Conservation (phyloP, 345 rosid species). For the Corchorus olitorius region DNA sequence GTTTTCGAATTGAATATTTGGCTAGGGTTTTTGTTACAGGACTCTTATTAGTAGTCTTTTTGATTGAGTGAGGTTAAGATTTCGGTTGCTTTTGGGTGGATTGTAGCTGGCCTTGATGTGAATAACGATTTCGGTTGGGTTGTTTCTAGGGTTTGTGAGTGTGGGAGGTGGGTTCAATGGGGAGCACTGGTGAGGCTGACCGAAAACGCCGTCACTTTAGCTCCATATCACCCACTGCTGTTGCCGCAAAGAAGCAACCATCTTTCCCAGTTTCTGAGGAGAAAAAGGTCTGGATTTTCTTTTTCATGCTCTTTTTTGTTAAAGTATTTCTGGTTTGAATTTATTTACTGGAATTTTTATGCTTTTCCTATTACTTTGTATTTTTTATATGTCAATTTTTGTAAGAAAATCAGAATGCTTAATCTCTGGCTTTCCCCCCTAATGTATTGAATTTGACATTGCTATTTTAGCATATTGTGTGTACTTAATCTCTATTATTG, state of each 20-base stretch:
- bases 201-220: conserved; percentile 80
- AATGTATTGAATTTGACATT: neutral
- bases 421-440: neutral
- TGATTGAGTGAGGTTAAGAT: neutral
- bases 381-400: neutral
- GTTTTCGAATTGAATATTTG: conserved; percentile 19
- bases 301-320: neutral
- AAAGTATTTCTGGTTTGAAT: neutral
- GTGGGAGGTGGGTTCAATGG: conserved; percentile 49
- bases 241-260: conserved; percentile 68
- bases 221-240: conserved; percentile 75
- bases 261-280: conserved; percentile 73
- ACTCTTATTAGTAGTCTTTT: neutral
- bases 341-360: conserved; percentile 2
- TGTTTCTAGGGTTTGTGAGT: conserved; percentile 41
- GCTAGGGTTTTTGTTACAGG: conserved; percentile 18
- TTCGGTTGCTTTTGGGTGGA: neutral
- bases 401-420: neutral
- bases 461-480: neutral
- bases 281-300: conserved; percentile 55
- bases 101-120: conserved; percentile 26
- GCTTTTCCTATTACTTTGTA: neutral
- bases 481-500: neutral
- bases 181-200: conserved; percentile 92
- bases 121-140: conserved; percentile 25